These are phyloP conservation scores for Quillaja saponaria DNA, from an alignment of 306 rosid genomes.

Conservation along the genomic window DNA sequence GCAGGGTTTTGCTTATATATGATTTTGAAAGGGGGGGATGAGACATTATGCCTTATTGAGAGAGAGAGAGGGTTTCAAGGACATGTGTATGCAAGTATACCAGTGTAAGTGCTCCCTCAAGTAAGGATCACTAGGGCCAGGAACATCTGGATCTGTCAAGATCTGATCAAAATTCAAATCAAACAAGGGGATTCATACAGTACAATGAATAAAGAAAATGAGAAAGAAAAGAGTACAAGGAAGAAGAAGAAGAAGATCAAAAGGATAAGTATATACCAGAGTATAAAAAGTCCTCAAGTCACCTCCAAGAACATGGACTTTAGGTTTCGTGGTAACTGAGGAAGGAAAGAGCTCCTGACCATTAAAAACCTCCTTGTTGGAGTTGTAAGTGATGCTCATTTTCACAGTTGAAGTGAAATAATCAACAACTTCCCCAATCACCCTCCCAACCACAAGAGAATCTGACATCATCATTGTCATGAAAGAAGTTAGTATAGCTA, in stretches of 20 bases:
- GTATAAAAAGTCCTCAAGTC: constrained; percentile 89
- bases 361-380: constrained; percentile 63
- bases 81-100: constrained; percentile 29
- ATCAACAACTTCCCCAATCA: constrained; percentile 84
- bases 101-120: constrained; percentile 88
- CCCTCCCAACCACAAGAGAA: constrained; percentile 75
- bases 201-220: not conserved
- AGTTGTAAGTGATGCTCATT: constrained; percentile 56
- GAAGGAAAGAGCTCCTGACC: constrained; percentile 83
- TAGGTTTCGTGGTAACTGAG: constrained; percentile 58
- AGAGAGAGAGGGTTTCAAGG: not conserved
- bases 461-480: constrained; percentile 43
- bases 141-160: constrained; percentile 94
- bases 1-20: no score
- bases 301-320: constrained; percentile 82
- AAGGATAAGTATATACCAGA: constrained; percentile 43
- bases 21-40: no score
- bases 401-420: constrained; percentile 48
- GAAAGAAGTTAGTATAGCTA: not conserved
- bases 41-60: no score
- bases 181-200: no score
- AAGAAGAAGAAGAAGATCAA: not conserved
- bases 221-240: not conserved
- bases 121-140: constrained; percentile 97
- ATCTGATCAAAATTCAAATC: constrained; percentile 40